These are phyloP conservation scores for Chloris gayana DNA, from an alignment of 176 grass and related monocot species.

Conservation along the genomic window DNA sequence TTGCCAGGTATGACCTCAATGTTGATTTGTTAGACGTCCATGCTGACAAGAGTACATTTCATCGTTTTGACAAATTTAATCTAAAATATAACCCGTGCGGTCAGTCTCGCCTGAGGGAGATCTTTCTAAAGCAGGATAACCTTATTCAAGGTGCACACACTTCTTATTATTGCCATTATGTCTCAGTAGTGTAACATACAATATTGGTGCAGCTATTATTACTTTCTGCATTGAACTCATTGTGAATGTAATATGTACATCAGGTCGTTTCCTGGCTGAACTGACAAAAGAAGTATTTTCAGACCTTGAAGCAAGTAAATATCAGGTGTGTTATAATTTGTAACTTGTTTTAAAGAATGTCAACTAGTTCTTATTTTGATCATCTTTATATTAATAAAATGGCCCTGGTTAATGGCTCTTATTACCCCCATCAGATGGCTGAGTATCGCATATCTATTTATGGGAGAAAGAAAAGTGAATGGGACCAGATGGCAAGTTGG, in stretches of 20 bases:
- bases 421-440: constrained; percentile 66
- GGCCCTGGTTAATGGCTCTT: constrained; percentile 2
- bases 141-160: constrained; percentile 80
- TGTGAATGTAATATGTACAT: background rate
- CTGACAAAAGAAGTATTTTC: constrained; percentile 91
- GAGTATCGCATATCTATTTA: constrained; percentile 96
- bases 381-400: constrained; percentile 2
- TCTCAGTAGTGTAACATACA: constrained; percentile 15
- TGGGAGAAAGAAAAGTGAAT: constrained; percentile 98
- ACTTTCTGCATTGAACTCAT: constrained; percentile 15
- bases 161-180: constrained; percentile 28
- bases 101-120: constrained; percentile 90
- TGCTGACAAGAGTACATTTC: constrained; percentile 99
- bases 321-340: constrained; percentile 63
- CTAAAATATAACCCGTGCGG: constrained; percentile 97
- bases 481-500: constrained; percentile 98
- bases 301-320: constrained; percentile 95
- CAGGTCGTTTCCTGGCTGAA: constrained; percentile 89
- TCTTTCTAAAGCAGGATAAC: constrained; percentile 96
- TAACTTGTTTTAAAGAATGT: background rate
- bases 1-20: constrained; percentile 87
- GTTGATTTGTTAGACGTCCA: constrained; percentile 97
- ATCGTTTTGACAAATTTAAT: constrained; percentile 99
- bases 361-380: constrained; percentile 9
- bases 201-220: background rate